Conservation (phyloP, 2,329 filamentous ascomycete genomes). For the Colletotrichum orbiculare region DNA sequence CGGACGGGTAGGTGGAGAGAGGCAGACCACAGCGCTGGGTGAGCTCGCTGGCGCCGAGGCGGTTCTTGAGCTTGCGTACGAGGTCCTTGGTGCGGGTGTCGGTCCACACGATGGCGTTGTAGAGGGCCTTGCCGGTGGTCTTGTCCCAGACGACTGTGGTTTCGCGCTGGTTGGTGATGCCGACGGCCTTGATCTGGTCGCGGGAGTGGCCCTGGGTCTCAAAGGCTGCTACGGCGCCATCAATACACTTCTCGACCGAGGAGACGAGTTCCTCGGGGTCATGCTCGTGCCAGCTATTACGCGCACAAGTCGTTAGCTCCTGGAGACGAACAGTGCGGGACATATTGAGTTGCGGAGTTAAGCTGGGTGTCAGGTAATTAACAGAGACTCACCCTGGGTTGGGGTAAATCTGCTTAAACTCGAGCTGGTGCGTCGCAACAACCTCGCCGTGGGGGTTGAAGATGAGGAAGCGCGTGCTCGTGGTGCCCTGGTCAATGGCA, state of each 20-base stretch:
- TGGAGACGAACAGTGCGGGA: not conserved
- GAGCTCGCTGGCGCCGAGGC: constrained; percentile 74
- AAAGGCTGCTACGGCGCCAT: constrained; percentile 77
- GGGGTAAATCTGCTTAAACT: constrained; percentile 80
- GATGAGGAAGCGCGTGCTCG: constrained; percentile 81
- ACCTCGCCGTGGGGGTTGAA: constrained; percentile 78
- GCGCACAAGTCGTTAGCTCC: constrained; percentile 3
- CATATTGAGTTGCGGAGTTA: not conserved
- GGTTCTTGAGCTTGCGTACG: constrained; percentile 77
- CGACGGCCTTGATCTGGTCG: constrained; percentile 77
- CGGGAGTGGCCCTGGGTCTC: constrained; percentile 73
- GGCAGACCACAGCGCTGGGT: constrained; percentile 78
- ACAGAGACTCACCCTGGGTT: constrained; percentile 72
- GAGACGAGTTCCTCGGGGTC: constrained; percentile 79
- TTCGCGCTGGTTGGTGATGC: constrained; percentile 87
- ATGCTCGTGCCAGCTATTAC: constrained; percentile 83
- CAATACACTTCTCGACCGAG: constrained; percentile 81
- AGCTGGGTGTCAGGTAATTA: no score
- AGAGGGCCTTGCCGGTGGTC: constrained; percentile 78
- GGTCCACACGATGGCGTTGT: constrained; percentile 88
- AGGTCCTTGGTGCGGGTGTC: constrained; percentile 81
- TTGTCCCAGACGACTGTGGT: constrained; percentile 85
- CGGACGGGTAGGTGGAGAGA: constrained; percentile 84
- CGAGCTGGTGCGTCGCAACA: constrained; percentile 78
- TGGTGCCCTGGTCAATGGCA: constrained; percentile 84